A percentile compares a stretch with the other conserved stretches of the same genome.
Evolutionary conservation across 139 green algal genomes (phyloP).

Genomic region (Closterium sp.): DNA sequence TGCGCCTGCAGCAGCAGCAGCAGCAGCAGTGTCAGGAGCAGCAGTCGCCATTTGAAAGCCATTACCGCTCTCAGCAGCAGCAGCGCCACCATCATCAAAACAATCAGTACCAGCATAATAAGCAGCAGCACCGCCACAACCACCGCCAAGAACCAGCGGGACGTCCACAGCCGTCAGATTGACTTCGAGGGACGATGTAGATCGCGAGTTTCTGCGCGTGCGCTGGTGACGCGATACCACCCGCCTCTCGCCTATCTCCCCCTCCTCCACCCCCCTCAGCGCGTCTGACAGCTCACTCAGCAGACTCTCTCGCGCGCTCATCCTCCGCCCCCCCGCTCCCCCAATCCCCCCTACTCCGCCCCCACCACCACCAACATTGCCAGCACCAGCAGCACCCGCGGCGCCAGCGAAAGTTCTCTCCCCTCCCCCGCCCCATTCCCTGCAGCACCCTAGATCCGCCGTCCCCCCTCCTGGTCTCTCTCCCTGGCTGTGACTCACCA

Average conservation of each 20-base stretch:
- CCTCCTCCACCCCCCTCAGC: neutral
- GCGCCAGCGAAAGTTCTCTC: neutral
- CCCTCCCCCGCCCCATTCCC: neutral
- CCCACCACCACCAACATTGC: neutral
- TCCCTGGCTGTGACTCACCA: neutral
- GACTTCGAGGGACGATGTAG: neutral
- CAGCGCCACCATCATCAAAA: neutral
- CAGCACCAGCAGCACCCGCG: too few species aligned
- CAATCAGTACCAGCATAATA: neutral
- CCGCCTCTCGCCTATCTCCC: neutral
- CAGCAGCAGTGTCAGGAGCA: neutral
- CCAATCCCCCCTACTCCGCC: neutral
- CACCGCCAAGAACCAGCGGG: neutral
- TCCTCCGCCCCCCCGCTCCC: neutral
- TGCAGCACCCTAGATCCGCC: neutral
- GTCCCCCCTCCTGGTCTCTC: neutral
- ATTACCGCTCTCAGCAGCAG: neutral
- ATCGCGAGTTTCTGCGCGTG: neutral
- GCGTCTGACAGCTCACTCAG: neutral
- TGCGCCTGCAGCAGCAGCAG: neutral
- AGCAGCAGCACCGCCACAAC: neutral
- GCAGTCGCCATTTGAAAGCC: neutral
- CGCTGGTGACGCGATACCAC: neutral
- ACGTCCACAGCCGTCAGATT: neutral
- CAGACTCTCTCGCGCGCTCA: neutral